Base-by-base conservation (phyloP, 441 rosid genomes). In the Syzygium syzygioides region DNA sequence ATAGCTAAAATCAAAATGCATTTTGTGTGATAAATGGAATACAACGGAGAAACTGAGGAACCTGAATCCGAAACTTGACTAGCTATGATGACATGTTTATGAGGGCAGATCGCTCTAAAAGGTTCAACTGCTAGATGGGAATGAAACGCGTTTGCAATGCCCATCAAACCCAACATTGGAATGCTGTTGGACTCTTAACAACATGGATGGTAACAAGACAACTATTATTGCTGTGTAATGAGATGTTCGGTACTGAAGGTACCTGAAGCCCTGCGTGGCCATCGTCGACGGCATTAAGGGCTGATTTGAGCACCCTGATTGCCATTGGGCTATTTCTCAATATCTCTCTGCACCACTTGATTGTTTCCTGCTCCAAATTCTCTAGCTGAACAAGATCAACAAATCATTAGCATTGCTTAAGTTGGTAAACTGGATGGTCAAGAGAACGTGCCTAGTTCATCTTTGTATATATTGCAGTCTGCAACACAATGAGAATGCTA, bases 201-300 rank as follows among this genome's bases (percentile, higher is more conserved):
- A 12, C 8, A 8, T 76, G 52, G n/a, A 23, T 12, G 17, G 52
- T 76, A 76, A 37, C 17, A 37, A 41, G 52, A 23, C 83, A 76
- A 71, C 11, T 23, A 23, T 76, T 76, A 37, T 12, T 76, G 83
- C 83, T 45, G 9, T 12, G 9, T 76, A 76, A 2, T 50, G 79
- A 79, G 28, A 83, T 45, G 57, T 34, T 19, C 1, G 41, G 13
- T 34, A 84, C 52, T 8, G 48, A 34, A 23, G 23, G 50, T 91
- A 96, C 99, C 98, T 96, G 98, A 88, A 96, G 98, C 88, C 99
- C 99, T 5, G 99, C 96, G 85, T 96, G 98, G 52, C 99, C 99
- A 83, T 96, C 98, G 71, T 96, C 99, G 5, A 94, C 99, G 52
- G 99, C 98, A 93, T 96, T 97, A 55, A 96, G 96, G 87, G 99